Conservation (phyloP, 2,329 filamentous ascomycete species). For the Fusarium coffeatum region DNA sequence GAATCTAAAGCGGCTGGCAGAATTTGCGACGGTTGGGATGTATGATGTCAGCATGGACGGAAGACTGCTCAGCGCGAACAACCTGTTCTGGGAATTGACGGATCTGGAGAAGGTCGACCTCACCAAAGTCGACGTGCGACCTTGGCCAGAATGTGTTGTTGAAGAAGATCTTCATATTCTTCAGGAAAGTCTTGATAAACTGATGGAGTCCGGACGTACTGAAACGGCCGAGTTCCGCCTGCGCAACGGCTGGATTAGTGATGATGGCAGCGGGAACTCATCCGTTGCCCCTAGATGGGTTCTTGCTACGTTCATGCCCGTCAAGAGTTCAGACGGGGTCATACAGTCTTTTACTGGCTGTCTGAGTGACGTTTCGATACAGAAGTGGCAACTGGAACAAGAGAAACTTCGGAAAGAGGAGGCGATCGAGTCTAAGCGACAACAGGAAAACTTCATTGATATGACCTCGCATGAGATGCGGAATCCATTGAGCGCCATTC, state of each 20-base stretch:
- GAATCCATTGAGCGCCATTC: conserved; percentile 77
- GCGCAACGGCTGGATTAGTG: conserved; percentile 59
- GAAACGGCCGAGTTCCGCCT: conserved; percentile 63
- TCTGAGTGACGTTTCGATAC: conserved; percentile 61
- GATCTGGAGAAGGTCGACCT: conserved; percentile 60
- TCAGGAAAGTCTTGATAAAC: conserved; percentile 53
- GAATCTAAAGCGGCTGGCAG: conserved; percentile 65
- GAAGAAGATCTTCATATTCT: conserved; percentile 59
- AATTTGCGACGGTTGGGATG: conserved; percentile 66
- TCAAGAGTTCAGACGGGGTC: conserved; percentile 58
- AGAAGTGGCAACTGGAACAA: conserved; percentile 63
- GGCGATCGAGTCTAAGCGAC: conserved; percentile 69
- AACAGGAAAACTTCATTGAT: conserved; percentile 86
- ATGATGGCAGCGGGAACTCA: conserved; percentile 58
- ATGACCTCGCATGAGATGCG: conserved; percentile 79
- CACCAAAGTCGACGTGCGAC: conserved; percentile 52
- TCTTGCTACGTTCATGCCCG: conserved; percentile 63
- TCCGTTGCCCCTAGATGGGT: conserved; percentile 61
- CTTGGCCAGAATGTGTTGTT: conserved; percentile 59
- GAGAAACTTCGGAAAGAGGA: conserved; percentile 64
- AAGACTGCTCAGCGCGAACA: conserved; percentile 62
- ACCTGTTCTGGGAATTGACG: conserved; percentile 65
- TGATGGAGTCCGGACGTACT: conserved; percentile 56
- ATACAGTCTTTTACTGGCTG: conserved; percentile 62
- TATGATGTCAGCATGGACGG: conserved; percentile 65